A percentile compares a stretch with the other conserved stretches of the same genome.
Evolutionary conservation across 2,329 filamentous ascomycete genomes (phyloP).

Genomic region (Emmonsiellopsis sp.): DNA sequence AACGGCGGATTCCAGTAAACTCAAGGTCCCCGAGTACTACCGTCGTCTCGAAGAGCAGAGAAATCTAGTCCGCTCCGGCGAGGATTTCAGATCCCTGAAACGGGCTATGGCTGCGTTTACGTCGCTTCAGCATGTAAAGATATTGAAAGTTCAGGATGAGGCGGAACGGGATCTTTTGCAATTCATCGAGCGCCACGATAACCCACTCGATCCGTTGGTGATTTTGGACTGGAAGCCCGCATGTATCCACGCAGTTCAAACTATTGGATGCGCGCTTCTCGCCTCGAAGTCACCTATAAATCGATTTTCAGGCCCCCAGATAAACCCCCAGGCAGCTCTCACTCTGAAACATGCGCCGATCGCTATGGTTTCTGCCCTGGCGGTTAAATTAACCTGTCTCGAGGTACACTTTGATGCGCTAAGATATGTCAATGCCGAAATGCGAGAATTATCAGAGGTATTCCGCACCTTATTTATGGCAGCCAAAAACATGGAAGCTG

Average conservation of each 20-base stretch:
- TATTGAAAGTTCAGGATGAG: slow-evolving; percentile 52
- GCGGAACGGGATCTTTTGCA: slow-evolving; percentile 46
- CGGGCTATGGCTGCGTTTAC: slow-evolving; percentile 50
- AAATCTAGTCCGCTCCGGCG: slow-evolving; percentile 39
- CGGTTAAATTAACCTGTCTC: slow-evolving; percentile 49
- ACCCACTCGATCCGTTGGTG: slow-evolving; percentile 35
- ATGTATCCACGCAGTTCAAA: slow-evolving; percentile 52
- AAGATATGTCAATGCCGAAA: slow-evolving; percentile 46
- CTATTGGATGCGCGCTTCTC: slow-evolving; percentile 48
- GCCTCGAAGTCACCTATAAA: slow-evolving; percentile 47
- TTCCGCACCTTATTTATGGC: slow-evolving; percentile 50
- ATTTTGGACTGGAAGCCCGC: slow-evolving; percentile 53
- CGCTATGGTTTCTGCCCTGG: slow-evolving; percentile 41
- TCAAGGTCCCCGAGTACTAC: slow-evolving; percentile 16
- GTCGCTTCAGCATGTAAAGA: slow-evolving; percentile 53
- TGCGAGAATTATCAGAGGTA: slow-evolving; percentile 47
- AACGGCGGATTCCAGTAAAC: slow-evolving; percentile 11
- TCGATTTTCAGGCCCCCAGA: slow-evolving; percentile 53
- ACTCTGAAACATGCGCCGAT: slow-evolving; percentile 40
- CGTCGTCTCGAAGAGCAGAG: slow-evolving; percentile 27
- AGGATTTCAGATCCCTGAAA: slow-evolving; percentile 45
- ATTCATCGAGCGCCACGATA: slow-evolving; percentile 41
- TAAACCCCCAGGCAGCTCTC: slow-evolving; percentile 51
- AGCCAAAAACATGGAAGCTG: slow-evolving; percentile 50
- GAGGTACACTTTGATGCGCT: slow-evolving; percentile 55